Evolutionary conservation across 2,329 filamentous ascomycete genomes (phyloP).

Genomic region (Sporothrix euskadiensis): DNA sequence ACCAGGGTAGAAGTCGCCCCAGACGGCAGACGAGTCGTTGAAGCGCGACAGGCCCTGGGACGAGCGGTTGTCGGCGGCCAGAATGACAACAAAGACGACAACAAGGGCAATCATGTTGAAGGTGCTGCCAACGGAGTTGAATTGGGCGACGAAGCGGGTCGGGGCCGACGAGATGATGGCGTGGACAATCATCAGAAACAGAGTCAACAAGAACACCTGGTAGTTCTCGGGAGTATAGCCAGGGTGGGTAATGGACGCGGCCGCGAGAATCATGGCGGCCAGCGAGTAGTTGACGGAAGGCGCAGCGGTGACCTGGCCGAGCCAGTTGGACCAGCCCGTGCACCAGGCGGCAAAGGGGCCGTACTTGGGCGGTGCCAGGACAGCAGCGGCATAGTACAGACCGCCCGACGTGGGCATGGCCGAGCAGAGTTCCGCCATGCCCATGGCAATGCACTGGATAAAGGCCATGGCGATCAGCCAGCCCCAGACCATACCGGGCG

Average conservation of each 20-base stretch:
- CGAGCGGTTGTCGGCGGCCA: constrained; percentile 54
- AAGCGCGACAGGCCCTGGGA: constrained; percentile 46
- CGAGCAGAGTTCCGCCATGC: constrained; percentile 70
- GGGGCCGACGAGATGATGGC: constrained; percentile 67
- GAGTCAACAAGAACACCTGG: constrained; percentile 68
- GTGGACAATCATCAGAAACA: constrained; percentile 68
- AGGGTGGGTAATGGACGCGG: constrained; percentile 67
- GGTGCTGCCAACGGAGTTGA: constrained; percentile 69
- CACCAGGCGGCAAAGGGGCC: constrained; percentile 69
- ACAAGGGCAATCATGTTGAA: constrained; percentile 70
- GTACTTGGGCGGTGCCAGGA: constrained; percentile 65
- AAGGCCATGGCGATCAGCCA: constrained; percentile 73
- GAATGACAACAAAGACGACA: constrained; percentile 68
- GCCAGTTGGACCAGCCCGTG: constrained; percentile 71
- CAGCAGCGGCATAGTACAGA: constrained; percentile 72
- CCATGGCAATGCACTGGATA: constrained; percentile 68
- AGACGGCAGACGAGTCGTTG: constrained; percentile 56
- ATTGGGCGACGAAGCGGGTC: constrained; percentile 67
- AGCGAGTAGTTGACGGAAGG: constrained; percentile 68
- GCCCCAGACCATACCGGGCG: constrained; percentile 71
- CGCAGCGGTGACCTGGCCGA: constrained; percentile 65
- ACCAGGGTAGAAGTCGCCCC: constrained; percentile 64
- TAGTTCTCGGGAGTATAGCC: constrained; percentile 64
- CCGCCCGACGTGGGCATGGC: constrained; percentile 73
- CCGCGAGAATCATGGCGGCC: constrained; percentile 70